phyloP scores from a whole-genome alignment of 805 yeast species.

The Cyberlindnera mississippiensis region DNA sequence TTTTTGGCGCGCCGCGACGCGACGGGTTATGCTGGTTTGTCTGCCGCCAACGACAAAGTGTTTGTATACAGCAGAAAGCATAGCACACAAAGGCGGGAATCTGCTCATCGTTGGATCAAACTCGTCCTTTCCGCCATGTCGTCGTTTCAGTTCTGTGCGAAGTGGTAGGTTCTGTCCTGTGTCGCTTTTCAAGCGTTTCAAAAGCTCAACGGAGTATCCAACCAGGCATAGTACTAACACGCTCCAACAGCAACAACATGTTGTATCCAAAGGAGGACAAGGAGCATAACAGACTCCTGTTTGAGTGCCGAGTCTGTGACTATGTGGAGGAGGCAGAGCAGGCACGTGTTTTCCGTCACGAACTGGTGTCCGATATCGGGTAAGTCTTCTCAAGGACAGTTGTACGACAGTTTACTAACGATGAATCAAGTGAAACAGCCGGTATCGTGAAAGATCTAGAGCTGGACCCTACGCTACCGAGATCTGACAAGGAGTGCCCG shows the following conservation, averaged over 20 bases:
- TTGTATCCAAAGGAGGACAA: constrained; percentile 95
- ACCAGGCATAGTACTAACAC: constrained; percentile 4
- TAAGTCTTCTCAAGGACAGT: constrained; percentile 5
- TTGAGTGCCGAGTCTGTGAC: constrained; percentile 92
- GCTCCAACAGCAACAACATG: constrained; percentile 77
- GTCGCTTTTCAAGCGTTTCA: not conserved
- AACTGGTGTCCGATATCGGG: constrained; percentile 84
- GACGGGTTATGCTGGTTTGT: constrained; percentile 9
- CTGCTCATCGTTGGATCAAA: too few relatives aligned
- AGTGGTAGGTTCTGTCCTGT: constrained; percentile 44
- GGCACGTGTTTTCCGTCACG: constrained; percentile 88
- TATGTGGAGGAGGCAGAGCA: constrained; percentile 89
- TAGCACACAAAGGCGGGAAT: too few relatives aligned
- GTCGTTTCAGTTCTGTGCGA: constrained; percentile 92
- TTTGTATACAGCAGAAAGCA: too few relatives aligned
- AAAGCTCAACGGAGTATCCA: not conserved
- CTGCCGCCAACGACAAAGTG: too few relatives aligned
- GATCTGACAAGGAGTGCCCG: constrained; percentile 93
- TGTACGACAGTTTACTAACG: constrained; percentile 2
- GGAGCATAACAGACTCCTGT: constrained; percentile 62
- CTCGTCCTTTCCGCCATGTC: constrained; percentile 73
- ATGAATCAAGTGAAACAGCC: constrained; percentile 63
- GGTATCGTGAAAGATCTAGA: constrained; percentile 97
- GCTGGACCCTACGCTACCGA: constrained; percentile 94
- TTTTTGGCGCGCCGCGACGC: constrained; percentile 2